Base-by-base conservation (phyloP, 352 stramenopile species). In the Lagenidium sp. region DNA sequence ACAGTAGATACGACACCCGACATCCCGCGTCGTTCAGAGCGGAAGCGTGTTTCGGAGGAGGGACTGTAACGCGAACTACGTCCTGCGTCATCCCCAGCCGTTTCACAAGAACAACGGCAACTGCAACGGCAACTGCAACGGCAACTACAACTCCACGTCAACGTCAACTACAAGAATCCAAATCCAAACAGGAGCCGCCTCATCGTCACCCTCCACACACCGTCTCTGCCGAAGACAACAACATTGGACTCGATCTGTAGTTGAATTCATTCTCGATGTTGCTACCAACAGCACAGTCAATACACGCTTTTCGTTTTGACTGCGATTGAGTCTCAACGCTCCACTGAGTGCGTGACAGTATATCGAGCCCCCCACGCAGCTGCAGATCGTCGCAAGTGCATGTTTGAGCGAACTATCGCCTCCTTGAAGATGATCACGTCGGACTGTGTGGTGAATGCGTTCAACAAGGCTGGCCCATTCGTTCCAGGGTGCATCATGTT, bases 181-280 rank as follows among this genome's bases (percentile, higher is more conserved):
- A 35, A 15, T 15, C 29, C 29, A 15, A 35, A 35, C 29, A 35
- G 29, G 29, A 35, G 29, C 29, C 29, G 29, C 29, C 29, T 35
- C 29, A 35, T 35, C 10, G 29, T 35, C 29, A 35, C 29, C 29
- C 29, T 35, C 29, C 29, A 35, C 29, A 35, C 29, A 15, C 29
- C 29, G 29, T 11, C 29, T 35, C 29, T 35, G 29, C 29, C 29
- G 29, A 35, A 35, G 29, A 35, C 29, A 35, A 35, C 29, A 35
- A 35, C 29, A 15, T 35, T 15, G 29, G 29, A 35, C 29, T 35
- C 11, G 29, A 35, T 15, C 29, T 35, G 29, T 35, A 35, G 29
- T 35, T 35, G 29, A 35, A 35, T 35, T 35, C 29, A 35, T 35
- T 35, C 29, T 35, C 29, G 29, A 35, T 35, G 11, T 35, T 35